A percentile compares a stretch with the other conserved stretches of the same genome.
Evolutionary conservation across 1,139 yeast species (phyloP).

Genomic region (Hanseniaspora sp.): DNA sequence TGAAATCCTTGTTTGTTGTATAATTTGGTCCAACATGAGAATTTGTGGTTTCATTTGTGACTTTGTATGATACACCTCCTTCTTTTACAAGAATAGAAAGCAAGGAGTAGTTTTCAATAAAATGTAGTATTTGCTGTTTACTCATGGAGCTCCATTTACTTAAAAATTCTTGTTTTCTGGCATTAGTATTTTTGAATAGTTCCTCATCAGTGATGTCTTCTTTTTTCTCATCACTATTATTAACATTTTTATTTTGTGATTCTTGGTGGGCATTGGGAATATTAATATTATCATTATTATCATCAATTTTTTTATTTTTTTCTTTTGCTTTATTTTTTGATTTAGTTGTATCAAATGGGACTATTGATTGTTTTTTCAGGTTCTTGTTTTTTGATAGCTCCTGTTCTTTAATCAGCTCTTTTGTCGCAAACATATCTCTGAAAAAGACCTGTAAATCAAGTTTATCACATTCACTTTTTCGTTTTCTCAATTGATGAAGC

Average conservation of each 20-base stretch:
- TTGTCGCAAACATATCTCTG: slow-evolving; percentile 11
- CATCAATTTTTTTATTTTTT: too few species aligned
- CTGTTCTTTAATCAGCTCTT: slow-evolving; percentile 7
- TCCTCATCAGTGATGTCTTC: background rate
- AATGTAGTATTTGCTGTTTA: background rate
- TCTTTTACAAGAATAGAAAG: slow-evolving; percentile 7
- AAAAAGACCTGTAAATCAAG: slow-evolving; percentile 11
- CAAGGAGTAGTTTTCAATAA: slow-evolving; percentile 4
- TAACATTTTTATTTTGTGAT: background rate
- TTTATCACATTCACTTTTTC: slow-evolving; percentile 5
- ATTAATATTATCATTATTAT: too few species aligned
- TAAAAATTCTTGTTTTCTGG: background rate
- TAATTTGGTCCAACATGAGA: background rate
- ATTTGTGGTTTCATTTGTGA: background rate
- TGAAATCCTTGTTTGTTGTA: background rate
- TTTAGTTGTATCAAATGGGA: background rate
- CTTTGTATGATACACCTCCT: slow-evolving; percentile 10
- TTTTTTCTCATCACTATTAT: background rate
- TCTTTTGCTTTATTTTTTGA: too few species aligned
- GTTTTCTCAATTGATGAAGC: background rate
- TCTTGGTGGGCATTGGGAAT: too few species aligned
- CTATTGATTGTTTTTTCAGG: background rate
- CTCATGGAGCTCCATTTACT: background rate
- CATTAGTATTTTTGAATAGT: background rate
- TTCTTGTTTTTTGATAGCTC: slow-evolving; percentile 1